Evolutionary conservation across 1,139 yeast species (phyloP).

Genomic region (Debaryomyces coudertii): DNA sequence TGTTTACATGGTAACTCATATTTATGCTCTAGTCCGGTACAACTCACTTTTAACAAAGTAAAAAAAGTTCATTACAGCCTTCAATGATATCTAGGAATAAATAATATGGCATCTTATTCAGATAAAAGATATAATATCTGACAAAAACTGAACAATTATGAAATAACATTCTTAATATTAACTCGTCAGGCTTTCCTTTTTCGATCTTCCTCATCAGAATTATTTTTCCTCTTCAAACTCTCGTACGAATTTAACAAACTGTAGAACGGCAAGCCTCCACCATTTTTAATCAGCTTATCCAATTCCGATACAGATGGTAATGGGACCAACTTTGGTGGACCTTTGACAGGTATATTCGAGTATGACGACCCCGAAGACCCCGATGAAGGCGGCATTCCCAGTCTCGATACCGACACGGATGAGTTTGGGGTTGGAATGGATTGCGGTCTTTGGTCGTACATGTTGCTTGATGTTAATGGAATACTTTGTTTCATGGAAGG

Average conservation of each 20-base stretch:
- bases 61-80: too few relatives aligned
- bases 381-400: slow-evolving; percentile 1
- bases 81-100: neutral
- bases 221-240: neutral
- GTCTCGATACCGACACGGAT: slow-evolving; percentile 4
- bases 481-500: neutral
- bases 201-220: neutral
- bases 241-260: slow-evolving; percentile 7
- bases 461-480: slow-evolving; percentile 7
- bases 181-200: slow-evolving; percentile 1
- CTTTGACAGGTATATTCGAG: slow-evolving; percentile 9
- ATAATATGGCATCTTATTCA: neutral
- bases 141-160: neutral
- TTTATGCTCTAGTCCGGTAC: neutral
- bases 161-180: too few relatives aligned
- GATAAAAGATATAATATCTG: neutral
- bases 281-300: slow-evolving; percentile 28
- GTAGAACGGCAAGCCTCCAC: slow-evolving; percentile 4
- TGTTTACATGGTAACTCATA: neutral
- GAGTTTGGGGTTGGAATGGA: slow-evolving; percentile 6
- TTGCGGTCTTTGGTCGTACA: slow-evolving; percentile 10
- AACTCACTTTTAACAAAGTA: too few relatives aligned
- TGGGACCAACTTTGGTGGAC: slow-evolving; percentile 16
- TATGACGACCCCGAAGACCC: slow-evolving; percentile 9
- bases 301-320: slow-evolving; percentile 40